Base-by-base conservation (phyloP, 1,284 basidiomycete genomes). In the Trametes sp. region DNA sequence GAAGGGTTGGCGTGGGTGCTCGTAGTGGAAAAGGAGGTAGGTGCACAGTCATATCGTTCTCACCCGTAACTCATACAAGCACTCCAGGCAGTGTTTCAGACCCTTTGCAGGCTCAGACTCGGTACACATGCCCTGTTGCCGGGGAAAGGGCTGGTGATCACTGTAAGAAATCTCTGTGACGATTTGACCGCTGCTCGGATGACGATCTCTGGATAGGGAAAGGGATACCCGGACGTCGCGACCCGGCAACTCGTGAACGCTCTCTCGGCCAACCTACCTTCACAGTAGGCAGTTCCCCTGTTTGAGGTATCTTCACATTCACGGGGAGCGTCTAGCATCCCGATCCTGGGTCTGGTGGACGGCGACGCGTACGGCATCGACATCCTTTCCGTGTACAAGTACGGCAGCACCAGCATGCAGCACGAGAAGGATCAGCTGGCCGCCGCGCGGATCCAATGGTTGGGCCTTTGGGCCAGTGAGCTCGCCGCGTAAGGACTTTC, bases 211-310 rank as follows among this genome's bases (percentile, higher is more conserved):
- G 31, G 7, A 45, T 69, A 96, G 94, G 96, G 96, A 2, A 97
- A 97, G 76, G 96, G 96, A 1, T 98, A 96, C 75, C 95, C 96
- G 0, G 96, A 98, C 72, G 75, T 97, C 1, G 89, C 94, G 1
- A 96, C 96, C 1, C 85, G 94, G 10, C 88, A 95, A 66, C 81
- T 98, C 6, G 84, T 95, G 49, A 87, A 87, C 60, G 85, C 83
- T 0, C 79, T 97, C 1, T 85, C 89, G 1, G 83, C 88, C 54
- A 83, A 83, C 44, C 82, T 94, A 28, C 89, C 91, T 4, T 58
- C 72, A 5, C 64, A 72, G 87, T 84, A 69, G 13, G 64, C 75
- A 51, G 21, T 49, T 45, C 61, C 54, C 13, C 36, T 23, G 42
- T 51, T 36, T 26, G 7, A n/a, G 13, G n/a, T 11, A 4, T 36